Base-by-base conservation (phyloP, 805 yeast genomes). In the Lipomyces kockii region DNA sequence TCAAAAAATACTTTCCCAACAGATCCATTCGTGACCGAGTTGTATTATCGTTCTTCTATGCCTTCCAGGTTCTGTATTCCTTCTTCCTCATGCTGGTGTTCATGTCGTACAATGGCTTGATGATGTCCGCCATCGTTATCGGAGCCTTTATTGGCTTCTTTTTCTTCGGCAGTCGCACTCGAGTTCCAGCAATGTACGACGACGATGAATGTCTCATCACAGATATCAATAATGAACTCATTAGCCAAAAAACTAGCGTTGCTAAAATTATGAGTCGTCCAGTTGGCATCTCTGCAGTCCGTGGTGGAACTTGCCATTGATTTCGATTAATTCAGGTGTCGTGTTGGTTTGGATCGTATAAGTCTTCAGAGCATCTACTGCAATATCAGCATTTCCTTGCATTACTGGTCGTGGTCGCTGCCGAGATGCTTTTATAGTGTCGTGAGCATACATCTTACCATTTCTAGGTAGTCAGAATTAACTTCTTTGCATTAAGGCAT, bases 71-170 rank as follows among this genome's bases (percentile, higher is more conserved):
- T 22, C 60, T 69, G 17, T 67, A 63, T 46, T 69, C 72, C 1
- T 69, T 66, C 51, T 69, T 69, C 57, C 72, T 69, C 64, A 69
- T 69, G 71, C 55, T 52, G 27, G 55, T 52, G 55, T 52, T 52
- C n/a, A 52, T 52, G 55, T 25, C 55, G 27, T 52, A 52, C 55
- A 52, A 52, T 29, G 72, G 71, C 25, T 49, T 65, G 20, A 62
- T 63, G 60, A 68, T 68, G 71, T 46, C 58, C 56, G 66, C 71
- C 37, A 69, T 68, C 53, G 69, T 68, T 49, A 60, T 65, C 46
- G 71, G 71, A 37, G 71, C 71, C 12, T 68, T 68, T 58, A 52
- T 68, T 39, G 71, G 71, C 51, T 68, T 65, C 61, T 68, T 65
- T 54, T 56, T 65, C 56, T 68, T 68, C 52, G 71, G 71, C 27